A percentile compares a stretch with the other conserved stretches of the same genome.
These are phyloP conservation scores for Lepidopterella palustris DNA, from an alignment of 495 filamentous ascomycete genomes.

Conservation along the genomic window DNA sequence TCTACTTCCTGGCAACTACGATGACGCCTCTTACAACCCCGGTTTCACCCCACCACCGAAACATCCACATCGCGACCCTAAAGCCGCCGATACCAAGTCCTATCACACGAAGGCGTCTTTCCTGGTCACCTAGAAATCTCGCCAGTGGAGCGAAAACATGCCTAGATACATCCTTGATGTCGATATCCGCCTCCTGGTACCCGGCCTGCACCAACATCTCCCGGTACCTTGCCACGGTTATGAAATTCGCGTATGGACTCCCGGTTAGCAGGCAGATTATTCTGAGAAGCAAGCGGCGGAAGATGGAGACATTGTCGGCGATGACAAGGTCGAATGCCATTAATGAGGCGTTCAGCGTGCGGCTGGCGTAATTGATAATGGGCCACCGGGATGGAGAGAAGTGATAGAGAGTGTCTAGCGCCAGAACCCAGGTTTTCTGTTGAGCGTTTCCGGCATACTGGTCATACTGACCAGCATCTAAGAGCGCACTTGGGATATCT, in stretches of 20 bases:
- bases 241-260: conserved; percentile 20
- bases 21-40: conserved; percentile 42
- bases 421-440: conserved; percentile 40
- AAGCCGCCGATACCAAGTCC: conserved; percentile 41
- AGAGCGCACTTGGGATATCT: conserved; percentile 1
- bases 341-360: conserved; percentile 38
- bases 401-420: conserved; percentile 47
- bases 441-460: neutral
- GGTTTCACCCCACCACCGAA: conserved; percentile 43
- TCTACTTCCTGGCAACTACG: conserved; percentile 38
- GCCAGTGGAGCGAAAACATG: conserved; percentile 42
- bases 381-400: conserved; percentile 43
- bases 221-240: conserved; percentile 16
- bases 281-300: neutral
- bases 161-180: conserved; percentile 42
- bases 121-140: conserved; percentile 33
- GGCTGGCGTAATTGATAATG: conserved; percentile 35
- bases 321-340: conserved; percentile 37
- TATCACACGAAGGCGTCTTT: conserved; percentile 30
- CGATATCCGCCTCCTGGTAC: conserved; percentile 37
- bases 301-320: conserved; percentile 9
- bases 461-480: neutral
- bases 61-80: conserved; percentile 34
- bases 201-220: conserved; percentile 30
- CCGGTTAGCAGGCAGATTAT: conserved; percentile 11